A percentile compares a stretch with the other conserved stretches of the same genome.
These are phyloP conservation scores for Solanum raphanifolium DNA, from an alignment of 257 asterid genomes.

Conservation along the genomic window DNA sequence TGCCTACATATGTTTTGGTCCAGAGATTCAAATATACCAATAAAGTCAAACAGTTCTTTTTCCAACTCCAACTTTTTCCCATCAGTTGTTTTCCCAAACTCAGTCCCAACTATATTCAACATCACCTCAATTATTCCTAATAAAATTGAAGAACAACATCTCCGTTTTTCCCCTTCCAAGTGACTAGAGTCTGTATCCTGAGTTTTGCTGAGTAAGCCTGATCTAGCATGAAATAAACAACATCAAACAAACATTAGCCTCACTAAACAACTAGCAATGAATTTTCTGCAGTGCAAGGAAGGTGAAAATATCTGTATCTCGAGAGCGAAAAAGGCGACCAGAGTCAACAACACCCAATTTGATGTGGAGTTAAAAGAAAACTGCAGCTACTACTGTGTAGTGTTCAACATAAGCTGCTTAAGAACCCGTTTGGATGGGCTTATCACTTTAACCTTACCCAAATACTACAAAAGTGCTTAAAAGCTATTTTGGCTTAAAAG, in stretches of 20 bases:
- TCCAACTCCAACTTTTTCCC: slow-evolving; percentile 46
- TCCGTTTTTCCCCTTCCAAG: slow-evolving; percentile 45
- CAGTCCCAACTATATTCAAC: slow-evolving; percentile 51
- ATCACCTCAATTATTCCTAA: slow-evolving; percentile 63
- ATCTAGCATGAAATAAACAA: slow-evolving; percentile 23
- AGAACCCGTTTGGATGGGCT: not conserved
- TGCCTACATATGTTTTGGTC: slow-evolving; percentile 33
- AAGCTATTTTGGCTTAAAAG: no score
- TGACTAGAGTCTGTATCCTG: slow-evolving; percentile 30
- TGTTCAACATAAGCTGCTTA: not conserved
- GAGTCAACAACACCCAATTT: not conserved
- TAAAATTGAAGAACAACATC: slow-evolving; percentile 36
- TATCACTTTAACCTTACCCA: not conserved
- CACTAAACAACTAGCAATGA: not conserved
- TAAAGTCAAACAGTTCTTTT: slow-evolving; percentile 50
- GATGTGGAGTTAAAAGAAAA: not conserved
- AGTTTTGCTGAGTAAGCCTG: slow-evolving; percentile 51
- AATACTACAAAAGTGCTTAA: not conserved
- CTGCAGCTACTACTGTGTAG: not conserved
- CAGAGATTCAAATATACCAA: slow-evolving; percentile 38
- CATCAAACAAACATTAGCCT: not conserved
- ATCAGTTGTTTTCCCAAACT: slow-evolving; percentile 42
- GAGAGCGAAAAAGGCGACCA: not conserved
- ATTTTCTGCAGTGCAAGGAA: not conserved
- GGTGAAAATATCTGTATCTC: not conserved